Evolutionary conservation across 176 grass and related monocot genomes (phyloP), one percentile per base, ranked within the genome.

Genomic region (Thalia dealbata): DNA sequence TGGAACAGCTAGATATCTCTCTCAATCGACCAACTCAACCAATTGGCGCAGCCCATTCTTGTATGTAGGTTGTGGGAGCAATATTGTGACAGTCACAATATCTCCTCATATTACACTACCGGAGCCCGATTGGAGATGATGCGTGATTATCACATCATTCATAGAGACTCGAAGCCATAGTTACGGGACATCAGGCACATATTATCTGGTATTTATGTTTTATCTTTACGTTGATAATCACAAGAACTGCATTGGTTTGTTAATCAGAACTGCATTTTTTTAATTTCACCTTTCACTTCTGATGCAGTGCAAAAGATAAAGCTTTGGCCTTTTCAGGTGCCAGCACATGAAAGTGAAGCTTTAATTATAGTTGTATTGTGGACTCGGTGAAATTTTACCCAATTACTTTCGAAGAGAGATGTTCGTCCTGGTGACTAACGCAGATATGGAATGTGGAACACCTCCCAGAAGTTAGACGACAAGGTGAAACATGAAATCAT

Each of bases 131-230:
- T 80, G 84, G 48, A 87, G 76, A 82, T 80, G 73, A 74, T 91
- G 25, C 76, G 61, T 63, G 10, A 10, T 22, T 84, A 87, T 82
- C 84, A 87, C 63, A 48, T 91, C 35, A 78, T 91, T 79, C 88
- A 91, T 71, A 56, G 84, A 43, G 88, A 91, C 73, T 63, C 87
- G 76, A 91, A 91, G 78, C 88, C 88, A 43, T 56, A 87, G 84
- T 84, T 87, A 32, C 52, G 77, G 46, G 35, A 30, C 16, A 52
- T 61, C 45, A 64, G 16, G 10, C 3, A 48, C 61, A 14, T 48
- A 58, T 71, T n/a, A 9, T 7, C 14, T 30, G 19, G 45, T 52
- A 7, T 14, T 23, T 29, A 65, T 24, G 21, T 32, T 28, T 64
- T 63, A 11, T 1, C 18, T 30, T 21, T n/a, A n/a, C n/a, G n/a